Evolutionary conservation across 2,329 filamentous ascomycete genomes (phyloP).

Genomic region (Scytalidium lignicola): DNA sequence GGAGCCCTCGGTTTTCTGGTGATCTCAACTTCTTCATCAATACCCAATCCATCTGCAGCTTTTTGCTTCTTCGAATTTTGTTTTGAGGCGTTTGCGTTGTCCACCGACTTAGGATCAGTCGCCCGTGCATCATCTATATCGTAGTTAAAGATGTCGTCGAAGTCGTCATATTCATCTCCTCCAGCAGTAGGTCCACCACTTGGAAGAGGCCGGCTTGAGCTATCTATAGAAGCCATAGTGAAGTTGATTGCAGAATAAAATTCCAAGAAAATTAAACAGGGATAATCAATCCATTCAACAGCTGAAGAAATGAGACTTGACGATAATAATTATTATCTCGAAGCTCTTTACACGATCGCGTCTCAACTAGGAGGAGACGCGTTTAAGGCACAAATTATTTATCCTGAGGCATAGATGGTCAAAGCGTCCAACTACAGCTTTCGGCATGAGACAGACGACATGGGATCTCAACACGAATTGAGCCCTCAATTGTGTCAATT

Average conservation of each 20-base stretch:
- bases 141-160: slow-evolving; percentile 72
- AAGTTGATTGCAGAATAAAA: not conserved
- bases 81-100: slow-evolving; percentile 38
- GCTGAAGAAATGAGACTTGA: not conserved
- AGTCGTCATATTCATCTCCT: slow-evolving; percentile 53
- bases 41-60: slow-evolving; percentile 59
- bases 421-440: not conserved
- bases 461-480: slow-evolving; percentile 4
- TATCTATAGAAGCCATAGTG: not conserved
- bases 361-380: slow-evolving; percentile 9
- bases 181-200: slow-evolving; percentile 23
- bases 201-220: slow-evolving; percentile 15
- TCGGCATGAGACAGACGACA: not conserved
- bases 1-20: slow-evolving; percentile 67
- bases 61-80: slow-evolving; percentile 29
- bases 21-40: slow-evolving; percentile 83
- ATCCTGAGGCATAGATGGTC: not conserved
- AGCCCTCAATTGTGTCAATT: slow-evolving; percentile 23
- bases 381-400: slow-evolving; percentile 4
- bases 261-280: not conserved
- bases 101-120: slow-evolving; percentile 17
- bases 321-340: slow-evolving; percentile 11
- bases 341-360: slow-evolving; percentile 12
- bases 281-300: not conserved
- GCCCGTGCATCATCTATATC: slow-evolving; percentile 41